These are phyloP conservation scores for Saccharomycopsis capsularis DNA, from an alignment of 805 yeast species.

Conservation along the genomic window DNA sequence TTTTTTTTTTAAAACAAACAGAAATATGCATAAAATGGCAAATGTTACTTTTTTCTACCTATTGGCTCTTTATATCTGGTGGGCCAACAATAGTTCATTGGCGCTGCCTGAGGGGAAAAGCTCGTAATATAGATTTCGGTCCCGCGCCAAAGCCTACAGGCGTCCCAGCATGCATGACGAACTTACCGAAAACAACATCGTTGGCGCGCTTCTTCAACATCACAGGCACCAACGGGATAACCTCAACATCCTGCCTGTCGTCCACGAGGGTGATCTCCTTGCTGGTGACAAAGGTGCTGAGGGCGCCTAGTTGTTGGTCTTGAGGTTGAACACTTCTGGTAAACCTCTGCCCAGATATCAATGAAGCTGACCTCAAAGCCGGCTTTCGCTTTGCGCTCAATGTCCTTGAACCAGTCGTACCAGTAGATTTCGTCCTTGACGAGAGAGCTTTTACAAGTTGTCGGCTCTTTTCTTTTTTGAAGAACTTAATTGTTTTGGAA, in stretches of 20 bases:
- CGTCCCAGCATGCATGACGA: no score
- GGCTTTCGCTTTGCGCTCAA: constrained; percentile 41
- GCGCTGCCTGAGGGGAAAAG: no score
- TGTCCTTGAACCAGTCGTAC: constrained; percentile 29
- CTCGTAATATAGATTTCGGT: no score
- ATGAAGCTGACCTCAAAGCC: constrained; percentile 51
- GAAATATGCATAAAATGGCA: no score
- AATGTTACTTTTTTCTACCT: no score
- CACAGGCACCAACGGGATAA: constrained; percentile 55
- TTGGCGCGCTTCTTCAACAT: constrained; percentile 50
- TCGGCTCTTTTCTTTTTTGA: no score
- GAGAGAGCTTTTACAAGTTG: no score
- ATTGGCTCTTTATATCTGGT: no score
- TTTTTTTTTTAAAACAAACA: no score
- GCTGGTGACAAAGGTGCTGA: constrained; percentile 33
- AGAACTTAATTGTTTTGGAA: no score
- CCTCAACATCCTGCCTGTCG: constrained; percentile 64
- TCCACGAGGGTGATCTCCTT: constrained; percentile 50
- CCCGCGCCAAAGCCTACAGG: no score
- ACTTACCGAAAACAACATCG: constrained; percentile 55
- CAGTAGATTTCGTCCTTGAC: constrained; percentile 26
- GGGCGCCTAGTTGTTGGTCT: constrained; percentile 42
- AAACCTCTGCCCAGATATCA: constrained; percentile 63
- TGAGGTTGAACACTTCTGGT: constrained; percentile 39
- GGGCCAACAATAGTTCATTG: no score